These are phyloP conservation scores for Bimuria novae-zelandiae DNA, from an alignment of 2,329 filamentous ascomycete species.

Conservation along the genomic window DNA sequence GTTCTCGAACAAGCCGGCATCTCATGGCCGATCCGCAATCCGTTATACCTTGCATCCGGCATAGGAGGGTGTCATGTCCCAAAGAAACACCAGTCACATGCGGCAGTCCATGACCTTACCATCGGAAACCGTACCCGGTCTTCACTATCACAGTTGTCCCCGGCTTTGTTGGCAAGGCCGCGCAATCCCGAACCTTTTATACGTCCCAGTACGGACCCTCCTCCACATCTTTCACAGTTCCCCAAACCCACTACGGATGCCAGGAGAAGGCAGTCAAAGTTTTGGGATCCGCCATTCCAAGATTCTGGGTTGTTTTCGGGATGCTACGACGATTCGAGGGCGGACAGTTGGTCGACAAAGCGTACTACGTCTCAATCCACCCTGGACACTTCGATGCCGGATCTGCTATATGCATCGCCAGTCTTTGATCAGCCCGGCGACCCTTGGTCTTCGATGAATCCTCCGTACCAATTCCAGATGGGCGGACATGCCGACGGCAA, in stretches of 20 bases:
- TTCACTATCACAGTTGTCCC: slow-evolving; percentile 14
- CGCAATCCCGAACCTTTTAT: slow-evolving; percentile 21
- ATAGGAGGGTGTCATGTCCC: background rate
- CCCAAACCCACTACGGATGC: slow-evolving; percentile 13
- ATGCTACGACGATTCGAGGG: slow-evolving; percentile 23
- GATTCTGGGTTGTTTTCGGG: slow-evolving; percentile 12
- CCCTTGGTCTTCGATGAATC: slow-evolving; percentile 14
- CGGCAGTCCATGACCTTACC: slow-evolving; percentile 1
- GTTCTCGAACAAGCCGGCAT: slow-evolving; percentile 74
- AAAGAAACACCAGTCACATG: background rate
- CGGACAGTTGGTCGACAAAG: slow-evolving; percentile 27
- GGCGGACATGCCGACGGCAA: slow-evolving; percentile 8
- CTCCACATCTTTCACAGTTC: slow-evolving; percentile 21
- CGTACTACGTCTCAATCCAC: slow-evolving; percentile 17
- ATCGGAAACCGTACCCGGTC: slow-evolving; percentile 16
- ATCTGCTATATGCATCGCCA: slow-evolving; percentile 19
- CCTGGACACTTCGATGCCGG: slow-evolving; percentile 24
- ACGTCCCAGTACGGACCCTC: slow-evolving; percentile 22
- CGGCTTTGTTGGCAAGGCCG: slow-evolving; percentile 13
- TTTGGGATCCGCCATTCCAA: slow-evolving; percentile 23
- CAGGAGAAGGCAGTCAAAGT: slow-evolving; percentile 4
- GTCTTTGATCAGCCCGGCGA: slow-evolving; percentile 8
- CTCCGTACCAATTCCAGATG: slow-evolving; percentile 6
- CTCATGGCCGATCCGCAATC: slow-evolving; percentile 70
- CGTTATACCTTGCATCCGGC: slow-evolving; percentile 27